Percentiles rank a stretch among this genome's conserved stretches.
Evolutionary conservation across 2,329 filamentous ascomycete species (phyloP).

Genomic region (Hypoxylon sp.): DNA sequence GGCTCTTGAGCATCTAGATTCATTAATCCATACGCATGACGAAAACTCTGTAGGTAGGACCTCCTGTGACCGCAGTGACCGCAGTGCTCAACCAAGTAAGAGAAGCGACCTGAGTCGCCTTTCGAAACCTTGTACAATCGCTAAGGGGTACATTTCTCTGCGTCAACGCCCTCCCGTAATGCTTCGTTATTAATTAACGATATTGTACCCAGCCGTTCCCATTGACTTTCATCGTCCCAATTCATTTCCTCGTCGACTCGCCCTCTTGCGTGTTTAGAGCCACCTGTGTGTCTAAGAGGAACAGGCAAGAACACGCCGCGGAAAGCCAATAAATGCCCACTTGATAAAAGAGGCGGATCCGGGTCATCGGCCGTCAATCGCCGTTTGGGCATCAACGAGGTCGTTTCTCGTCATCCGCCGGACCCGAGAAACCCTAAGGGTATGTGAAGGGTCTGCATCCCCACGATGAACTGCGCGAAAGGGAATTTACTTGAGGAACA

Average conservation of each 20-base stretch:
- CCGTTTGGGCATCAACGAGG: slow-evolving; percentile 11
- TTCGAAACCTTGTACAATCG: slow-evolving; percentile 15
- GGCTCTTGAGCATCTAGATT: slow-evolving; percentile 30
- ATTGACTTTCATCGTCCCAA: slow-evolving; percentile 5
- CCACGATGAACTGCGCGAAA: slow-evolving; percentile 11
- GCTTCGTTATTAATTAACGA: slow-evolving; percentile 18
- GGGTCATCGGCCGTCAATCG: slow-evolving; percentile 16
- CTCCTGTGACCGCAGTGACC: slow-evolving; percentile 19
- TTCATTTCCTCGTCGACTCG: slow-evolving; percentile 18
- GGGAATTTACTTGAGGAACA: slow-evolving; percentile 64
- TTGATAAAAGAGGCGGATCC: slow-evolving; percentile 40
- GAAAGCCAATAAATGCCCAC: slow-evolving; percentile 34
- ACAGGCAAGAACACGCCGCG: slow-evolving; percentile 25
- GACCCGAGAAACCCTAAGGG: slow-evolving; percentile 3
- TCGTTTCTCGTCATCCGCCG: slow-evolving; percentile 4
- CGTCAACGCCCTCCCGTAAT: slow-evolving; percentile 27
- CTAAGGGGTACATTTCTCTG: slow-evolving; percentile 13
- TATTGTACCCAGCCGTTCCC: slow-evolving; percentile 24
- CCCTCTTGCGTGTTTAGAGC: slow-evolving; percentile 13
- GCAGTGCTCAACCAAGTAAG: slow-evolving; percentile 10
- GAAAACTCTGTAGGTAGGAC: slow-evolving; percentile 1
- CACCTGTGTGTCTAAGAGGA: slow-evolving; percentile 23
- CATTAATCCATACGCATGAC: slow-evolving; percentile 21
- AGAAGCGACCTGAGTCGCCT: slow-evolving; percentile 17
- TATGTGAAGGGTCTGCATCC: slow-evolving; percentile 8